These are phyloP conservation scores for Solanum hybrid DNA, from an alignment of 305 asterid species.

Conservation along the genomic window DNA sequence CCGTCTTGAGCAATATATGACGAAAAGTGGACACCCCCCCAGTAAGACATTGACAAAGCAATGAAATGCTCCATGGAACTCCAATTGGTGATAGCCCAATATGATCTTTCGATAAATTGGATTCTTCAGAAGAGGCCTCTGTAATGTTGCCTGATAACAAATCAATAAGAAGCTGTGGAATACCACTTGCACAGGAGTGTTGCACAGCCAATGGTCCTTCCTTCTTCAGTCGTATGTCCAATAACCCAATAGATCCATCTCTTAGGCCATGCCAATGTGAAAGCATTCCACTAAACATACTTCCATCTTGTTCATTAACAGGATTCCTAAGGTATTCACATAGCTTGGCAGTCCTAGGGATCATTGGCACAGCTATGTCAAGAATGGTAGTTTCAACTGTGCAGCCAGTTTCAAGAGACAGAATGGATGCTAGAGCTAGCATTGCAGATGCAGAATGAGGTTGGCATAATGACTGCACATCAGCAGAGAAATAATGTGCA, in stretches of 20 bases:
- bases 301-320: conserved; percentile 41
- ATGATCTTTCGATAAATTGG: conserved; percentile 38
- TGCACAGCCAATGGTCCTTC: conserved; percentile 99
- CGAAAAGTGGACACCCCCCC: conserved; percentile 88
- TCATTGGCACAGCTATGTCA: conserved; percentile 89
- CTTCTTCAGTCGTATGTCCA: conserved; percentile 86
- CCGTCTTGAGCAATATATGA: conserved; percentile 70
- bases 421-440: conserved; percentile 93
- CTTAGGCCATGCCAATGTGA: conserved; percentile 84
- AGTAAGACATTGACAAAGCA: conserved; percentile 88
- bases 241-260: conserved; percentile 89
- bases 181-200: conserved; percentile 91
- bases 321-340: conserved; percentile 77
- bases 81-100: conserved; percentile 82
- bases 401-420: conserved; percentile 75
- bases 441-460: conserved; percentile 87
- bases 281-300: conserved; percentile 46
- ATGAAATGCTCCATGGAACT: conserved; percentile 82
- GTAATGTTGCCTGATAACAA: conserved; percentile 52
- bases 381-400: conserved; percentile 54
- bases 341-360: conserved; percentile 89
- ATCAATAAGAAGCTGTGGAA: conserved; percentile 90
- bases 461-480: conserved; percentile 65
- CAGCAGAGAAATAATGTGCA: conserved; percentile 75
- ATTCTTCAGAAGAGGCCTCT: conserved; percentile 33